Conservation (phyloP, 2,329 filamentous ascomycete genomes). For the Ophiosphaerella narmari region DNA sequence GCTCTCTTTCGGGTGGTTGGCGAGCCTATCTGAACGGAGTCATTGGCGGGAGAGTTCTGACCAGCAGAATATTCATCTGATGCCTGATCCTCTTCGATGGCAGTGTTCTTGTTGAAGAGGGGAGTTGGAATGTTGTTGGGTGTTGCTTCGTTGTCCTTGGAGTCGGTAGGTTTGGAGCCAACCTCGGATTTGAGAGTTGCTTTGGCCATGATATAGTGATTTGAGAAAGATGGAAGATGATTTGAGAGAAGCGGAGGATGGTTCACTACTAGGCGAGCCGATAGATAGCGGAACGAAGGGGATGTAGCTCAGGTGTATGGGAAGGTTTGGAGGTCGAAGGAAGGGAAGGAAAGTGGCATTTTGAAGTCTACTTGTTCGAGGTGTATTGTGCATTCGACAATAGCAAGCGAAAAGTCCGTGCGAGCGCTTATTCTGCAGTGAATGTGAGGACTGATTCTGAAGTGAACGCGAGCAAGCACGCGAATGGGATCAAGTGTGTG, state of each 20-base stretch:
- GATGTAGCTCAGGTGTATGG: slow-evolving; percentile 16
- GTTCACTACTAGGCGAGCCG: background rate
- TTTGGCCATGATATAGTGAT: background rate
- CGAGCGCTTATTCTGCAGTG: slow-evolving; percentile 2
- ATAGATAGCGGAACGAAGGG: background rate
- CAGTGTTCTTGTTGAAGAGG: background rate
- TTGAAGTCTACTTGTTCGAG: slow-evolving; percentile 7
- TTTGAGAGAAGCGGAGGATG: background rate
- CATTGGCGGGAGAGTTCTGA: background rate
- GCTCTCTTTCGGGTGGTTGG: slow-evolving; percentile 22
- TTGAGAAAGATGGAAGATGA: background rate
- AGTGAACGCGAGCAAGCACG: slow-evolving; percentile 6
- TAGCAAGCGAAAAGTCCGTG: slow-evolving; percentile 5
- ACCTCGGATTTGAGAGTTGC: background rate
- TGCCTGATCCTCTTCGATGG: slow-evolving; percentile 1
- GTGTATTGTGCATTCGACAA: slow-evolving; percentile 14
- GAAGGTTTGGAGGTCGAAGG: slow-evolving; percentile 12
- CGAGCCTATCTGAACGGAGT: background rate
- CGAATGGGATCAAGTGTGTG: background rate
- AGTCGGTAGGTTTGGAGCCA: background rate
- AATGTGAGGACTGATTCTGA: slow-evolving; percentile 5
- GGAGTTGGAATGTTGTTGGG: slow-evolving; percentile 1
- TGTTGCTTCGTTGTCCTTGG: background rate
- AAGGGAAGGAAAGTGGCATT: slow-evolving; percentile 21
- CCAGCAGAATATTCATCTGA: background rate